Conservation (phyloP, 768 basidiomycete genomes). For the Agaricus sinodeliciosus region DNA sequence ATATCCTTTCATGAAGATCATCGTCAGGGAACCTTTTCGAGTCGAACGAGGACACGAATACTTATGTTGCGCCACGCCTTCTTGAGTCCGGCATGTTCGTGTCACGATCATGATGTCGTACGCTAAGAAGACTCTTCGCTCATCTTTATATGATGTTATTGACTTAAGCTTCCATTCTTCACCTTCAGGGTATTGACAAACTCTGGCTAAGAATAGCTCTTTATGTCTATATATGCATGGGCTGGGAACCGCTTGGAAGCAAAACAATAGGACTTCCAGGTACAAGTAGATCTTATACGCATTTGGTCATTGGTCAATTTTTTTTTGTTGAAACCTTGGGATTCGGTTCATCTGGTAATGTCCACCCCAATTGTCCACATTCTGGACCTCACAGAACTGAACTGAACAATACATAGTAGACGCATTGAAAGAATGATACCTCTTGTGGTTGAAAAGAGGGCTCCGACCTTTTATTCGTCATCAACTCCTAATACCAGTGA, state of each 20-base stretch:
- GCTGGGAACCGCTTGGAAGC: neutral
- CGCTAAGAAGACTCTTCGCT: neutral
- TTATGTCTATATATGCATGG: constrained; percentile 3
- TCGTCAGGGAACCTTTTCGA: too few relatives aligned
- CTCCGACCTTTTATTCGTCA: too few relatives aligned
- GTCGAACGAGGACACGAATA: too few relatives aligned
- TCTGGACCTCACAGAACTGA: neutral
- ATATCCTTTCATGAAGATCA: too few relatives aligned
- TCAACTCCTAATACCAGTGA: too few relatives aligned
- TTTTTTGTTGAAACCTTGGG: neutral
- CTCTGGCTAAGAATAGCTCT: neutral
- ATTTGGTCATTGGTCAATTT: neutral
- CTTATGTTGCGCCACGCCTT: too few relatives aligned
- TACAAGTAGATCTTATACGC: neutral
- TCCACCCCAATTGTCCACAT: neutral
- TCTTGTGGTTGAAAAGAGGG: neutral
- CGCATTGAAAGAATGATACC: too few relatives aligned
- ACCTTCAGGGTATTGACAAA: neutral
- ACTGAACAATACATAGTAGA: too few relatives aligned
- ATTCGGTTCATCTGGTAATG: too few relatives aligned
- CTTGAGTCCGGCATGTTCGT: too few relatives aligned
- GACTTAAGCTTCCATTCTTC: constrained; percentile 2
- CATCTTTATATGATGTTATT: neutral
- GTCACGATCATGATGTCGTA: too few relatives aligned
- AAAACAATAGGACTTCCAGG: constrained; percentile 8